A percentile compares a stretch with the other conserved stretches of the same genome.
Conservation (phyloP, 208 protist species). For the Trypanosoma mega region DNA sequence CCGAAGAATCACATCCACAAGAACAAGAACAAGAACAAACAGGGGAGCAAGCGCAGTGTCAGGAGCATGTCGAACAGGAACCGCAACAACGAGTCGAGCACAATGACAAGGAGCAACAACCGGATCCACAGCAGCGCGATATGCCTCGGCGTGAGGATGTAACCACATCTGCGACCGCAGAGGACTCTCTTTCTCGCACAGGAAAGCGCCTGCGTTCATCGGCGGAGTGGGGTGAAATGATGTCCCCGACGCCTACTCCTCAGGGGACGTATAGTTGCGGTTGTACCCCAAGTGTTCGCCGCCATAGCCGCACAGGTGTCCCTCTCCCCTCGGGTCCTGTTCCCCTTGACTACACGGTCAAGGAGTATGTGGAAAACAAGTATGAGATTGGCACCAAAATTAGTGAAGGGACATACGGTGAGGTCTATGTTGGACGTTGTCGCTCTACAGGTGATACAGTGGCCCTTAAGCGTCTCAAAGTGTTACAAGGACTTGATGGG, state of each 20-base stretch:
- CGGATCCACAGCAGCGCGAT: no score
- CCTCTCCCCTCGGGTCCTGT: slow-evolving; percentile 54
- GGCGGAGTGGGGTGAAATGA: slow-evolving; percentile 11
- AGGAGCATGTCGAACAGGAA: background rate
- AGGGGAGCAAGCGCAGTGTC: background rate
- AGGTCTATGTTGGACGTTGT: slow-evolving; percentile 86
- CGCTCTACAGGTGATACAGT: slow-evolving; percentile 52
- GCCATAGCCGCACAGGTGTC: slow-evolving; percentile 51
- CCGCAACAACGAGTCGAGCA: background rate
- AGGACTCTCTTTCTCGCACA: background rate
- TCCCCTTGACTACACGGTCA: slow-evolving; percentile 54
- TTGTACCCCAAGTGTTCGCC: slow-evolving; percentile 27
- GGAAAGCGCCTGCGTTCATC: slow-evolving; percentile 17
- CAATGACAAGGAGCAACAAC: background rate
- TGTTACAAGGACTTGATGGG: slow-evolving; percentile 72
- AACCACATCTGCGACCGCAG: background rate
- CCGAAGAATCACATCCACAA: background rate
- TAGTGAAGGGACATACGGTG: slow-evolving; percentile 96
- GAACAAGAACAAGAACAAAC: background rate
- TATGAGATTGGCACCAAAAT: slow-evolving; percentile 87
- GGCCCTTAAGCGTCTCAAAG: slow-evolving; percentile 87
- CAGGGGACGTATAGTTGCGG: slow-evolving; percentile 27
- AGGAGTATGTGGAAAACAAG: slow-evolving; percentile 45
- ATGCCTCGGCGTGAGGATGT: no score
- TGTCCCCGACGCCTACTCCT: slow-evolving; percentile 44